Evolutionary conservation across 345 rosid genomes (phyloP).

Genomic region (Cardamine resedifolia): DNA sequence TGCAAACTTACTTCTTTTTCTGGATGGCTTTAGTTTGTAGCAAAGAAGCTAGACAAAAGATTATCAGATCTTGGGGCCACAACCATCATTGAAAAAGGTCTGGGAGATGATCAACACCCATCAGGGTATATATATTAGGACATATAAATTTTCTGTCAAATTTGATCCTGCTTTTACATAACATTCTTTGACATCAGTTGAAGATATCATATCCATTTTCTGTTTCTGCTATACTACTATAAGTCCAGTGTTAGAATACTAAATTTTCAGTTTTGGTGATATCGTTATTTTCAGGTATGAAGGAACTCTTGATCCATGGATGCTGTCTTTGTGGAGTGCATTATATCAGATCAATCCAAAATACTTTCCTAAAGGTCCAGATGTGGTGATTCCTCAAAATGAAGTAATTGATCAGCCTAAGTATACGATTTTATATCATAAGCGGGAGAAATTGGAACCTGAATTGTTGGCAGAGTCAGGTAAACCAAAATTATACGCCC

Average conservation of each 20-base stretch:
- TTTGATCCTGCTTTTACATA: background rate
- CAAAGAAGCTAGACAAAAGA: slow-evolving; percentile 92
- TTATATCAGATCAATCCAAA: slow-evolving; percentile 57
- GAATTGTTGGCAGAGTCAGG: slow-evolving; percentile 47
- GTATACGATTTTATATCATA: slow-evolving; percentile 54
- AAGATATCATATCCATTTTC: slow-evolving; percentile 5
- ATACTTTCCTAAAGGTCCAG: slow-evolving; percentile 71
- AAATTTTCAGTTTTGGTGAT: slow-evolving; percentile 5
- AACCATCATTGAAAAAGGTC: slow-evolving; percentile 69
- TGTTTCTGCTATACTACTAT: background rate
- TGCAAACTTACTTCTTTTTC: background rate
- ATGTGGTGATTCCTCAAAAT: slow-evolving; percentile 44
- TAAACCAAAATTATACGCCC: slow-evolving; percentile 19
- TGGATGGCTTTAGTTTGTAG: slow-evolving; percentile 75
- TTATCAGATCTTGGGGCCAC: slow-evolving; percentile 80
- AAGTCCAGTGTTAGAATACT: slow-evolving; percentile 1
- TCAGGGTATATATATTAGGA: slow-evolving; percentile 64
- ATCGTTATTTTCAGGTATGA: slow-evolving; percentile 58
- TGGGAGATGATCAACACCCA: slow-evolving; percentile 97
- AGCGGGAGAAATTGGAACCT: slow-evolving; percentile 26
- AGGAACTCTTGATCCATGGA: slow-evolving; percentile 96
- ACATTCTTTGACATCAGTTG: background rate
- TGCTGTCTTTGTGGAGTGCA: slow-evolving; percentile 72
- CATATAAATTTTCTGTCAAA: background rate
- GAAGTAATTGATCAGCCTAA: slow-evolving; percentile 63